These are phyloP conservation scores for Sporothrix schenckii DNA, from an alignment of 2,329 filamentous ascomycete species.

Conservation along the genomic window DNA sequence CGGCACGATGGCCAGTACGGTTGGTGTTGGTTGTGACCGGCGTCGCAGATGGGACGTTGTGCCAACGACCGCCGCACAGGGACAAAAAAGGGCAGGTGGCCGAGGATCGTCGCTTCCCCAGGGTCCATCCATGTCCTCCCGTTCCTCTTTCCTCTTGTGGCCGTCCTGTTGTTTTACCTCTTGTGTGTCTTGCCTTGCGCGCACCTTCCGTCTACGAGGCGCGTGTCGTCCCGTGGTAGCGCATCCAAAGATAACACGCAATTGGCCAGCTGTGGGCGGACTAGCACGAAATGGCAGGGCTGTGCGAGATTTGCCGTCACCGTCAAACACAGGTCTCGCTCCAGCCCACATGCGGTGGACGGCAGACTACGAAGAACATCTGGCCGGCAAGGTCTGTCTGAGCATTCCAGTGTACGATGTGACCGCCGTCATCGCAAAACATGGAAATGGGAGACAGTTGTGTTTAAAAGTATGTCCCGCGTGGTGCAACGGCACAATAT, in stretches of 20 bases:
- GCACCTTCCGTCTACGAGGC: not conserved
- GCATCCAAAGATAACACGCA: conserved; percentile 15
- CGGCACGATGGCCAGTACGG: not conserved
- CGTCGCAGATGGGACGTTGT: not conserved
- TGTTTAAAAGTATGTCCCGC: too few relatives aligned
- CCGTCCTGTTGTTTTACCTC: not conserved
- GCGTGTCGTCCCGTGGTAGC: conserved; percentile 10
- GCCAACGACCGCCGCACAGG: not conserved
- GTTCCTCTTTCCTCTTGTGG: conserved; percentile 6
- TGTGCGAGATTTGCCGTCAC: not conserved
- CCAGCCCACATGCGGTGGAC: not conserved
- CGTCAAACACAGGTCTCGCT: not conserved
- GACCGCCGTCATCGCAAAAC: too few relatives aligned
- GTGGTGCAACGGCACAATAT: too few relatives aligned
- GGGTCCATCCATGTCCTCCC: not conserved
- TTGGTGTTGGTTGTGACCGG: not conserved
- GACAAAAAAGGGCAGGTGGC: conserved; percentile 30
- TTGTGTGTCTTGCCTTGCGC: not conserved
- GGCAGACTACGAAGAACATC: too few relatives aligned
- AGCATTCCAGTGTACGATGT: too few relatives aligned
- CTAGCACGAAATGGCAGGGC: not conserved
- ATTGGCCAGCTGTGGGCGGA: conserved; percentile 3
- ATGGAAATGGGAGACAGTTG: too few relatives aligned
- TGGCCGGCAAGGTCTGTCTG: too few relatives aligned
- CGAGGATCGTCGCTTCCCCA: conserved; percentile 14